A percentile compares a stretch with the other conserved stretches of the same genome.
Evolutionary conservation across 2,329 filamentous ascomycete genomes (phyloP).

Genomic region (Eutypella sp.): DNA sequence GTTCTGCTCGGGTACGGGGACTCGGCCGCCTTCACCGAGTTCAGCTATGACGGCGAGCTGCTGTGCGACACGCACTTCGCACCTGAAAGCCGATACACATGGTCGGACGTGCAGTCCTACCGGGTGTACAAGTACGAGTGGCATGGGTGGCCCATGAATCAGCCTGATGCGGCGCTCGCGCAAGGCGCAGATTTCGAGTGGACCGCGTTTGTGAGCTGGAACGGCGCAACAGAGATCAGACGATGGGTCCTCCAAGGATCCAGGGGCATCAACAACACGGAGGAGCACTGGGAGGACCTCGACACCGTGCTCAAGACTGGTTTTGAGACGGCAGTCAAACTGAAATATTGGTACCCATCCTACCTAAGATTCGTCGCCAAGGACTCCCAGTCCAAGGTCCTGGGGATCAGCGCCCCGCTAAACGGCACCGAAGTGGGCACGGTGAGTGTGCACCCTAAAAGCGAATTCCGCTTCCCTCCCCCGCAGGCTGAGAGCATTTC

Average conservation of each 20-base stretch:
- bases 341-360: slow-evolving; percentile 15
- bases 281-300: slow-evolving; percentile 11
- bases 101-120: slow-evolving; percentile 20
- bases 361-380: slow-evolving; percentile 13
- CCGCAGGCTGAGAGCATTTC: too few species aligned
- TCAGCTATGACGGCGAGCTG: slow-evolving; percentile 15
- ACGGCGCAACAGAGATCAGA: slow-evolving; percentile 28
- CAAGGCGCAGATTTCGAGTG: slow-evolving; percentile 4
- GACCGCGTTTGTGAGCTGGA: slow-evolving; percentile 35
- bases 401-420: slow-evolving; percentile 9
- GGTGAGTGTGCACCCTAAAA: slow-evolving; percentile 9
- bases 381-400: slow-evolving; percentile 9
- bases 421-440: slow-evolving; percentile 7
- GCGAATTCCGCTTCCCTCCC: background rate
- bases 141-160: slow-evolving; percentile 17
- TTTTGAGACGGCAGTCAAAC: slow-evolving; percentile 31
- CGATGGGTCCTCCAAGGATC: slow-evolving; percentile 35
- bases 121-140: slow-evolving; percentile 25
- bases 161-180: slow-evolving; percentile 18
- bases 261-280: slow-evolving; percentile 19
- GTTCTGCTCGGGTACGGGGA: slow-evolving; percentile 39
- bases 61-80: slow-evolving; percentile 19
- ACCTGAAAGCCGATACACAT: slow-evolving; percentile 13
- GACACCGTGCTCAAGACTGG: slow-evolving; percentile 21
- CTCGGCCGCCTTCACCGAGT: slow-evolving; percentile 23